These are phyloP conservation scores for Lathyrus tuberosus DNA, from an alignment of 306 rosid species.

Conservation along the genomic window DNA sequence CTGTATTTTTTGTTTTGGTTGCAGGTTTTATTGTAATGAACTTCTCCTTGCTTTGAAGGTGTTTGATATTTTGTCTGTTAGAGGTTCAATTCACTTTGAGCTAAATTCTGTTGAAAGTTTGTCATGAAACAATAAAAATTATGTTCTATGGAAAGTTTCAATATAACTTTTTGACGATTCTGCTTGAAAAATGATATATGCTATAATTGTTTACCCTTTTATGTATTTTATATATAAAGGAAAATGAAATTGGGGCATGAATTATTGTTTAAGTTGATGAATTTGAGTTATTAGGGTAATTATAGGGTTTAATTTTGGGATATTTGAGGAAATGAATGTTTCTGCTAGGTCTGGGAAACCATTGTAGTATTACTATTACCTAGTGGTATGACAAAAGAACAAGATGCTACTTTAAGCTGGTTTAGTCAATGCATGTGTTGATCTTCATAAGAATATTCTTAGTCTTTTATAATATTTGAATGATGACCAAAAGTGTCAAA, in stretches of 20 bases:
- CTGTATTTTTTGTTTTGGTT: background rate
- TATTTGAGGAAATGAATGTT: constrained; percentile 35
- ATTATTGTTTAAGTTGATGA: constrained; percentile 13
- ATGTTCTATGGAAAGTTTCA: background rate
- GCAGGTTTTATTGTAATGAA: constrained; percentile 25
- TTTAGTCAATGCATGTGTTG: constrained; percentile 20
- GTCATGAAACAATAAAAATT: background rate
- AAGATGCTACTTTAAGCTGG: constrained; percentile 4
- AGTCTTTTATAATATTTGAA: background rate
- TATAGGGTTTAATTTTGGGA: constrained; percentile 3
- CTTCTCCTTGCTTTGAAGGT: constrained; percentile 25
- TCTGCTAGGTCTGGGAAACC: constrained; percentile 17
- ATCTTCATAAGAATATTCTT: constrained; percentile 1
- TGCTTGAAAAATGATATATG: constrained; percentile 7
- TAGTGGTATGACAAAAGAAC: background rate
- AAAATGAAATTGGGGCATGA: background rate
- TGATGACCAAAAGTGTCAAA: background rate
- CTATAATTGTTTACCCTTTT: background rate
- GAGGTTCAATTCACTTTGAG: constrained; percentile 20
- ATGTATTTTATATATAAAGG: background rate
- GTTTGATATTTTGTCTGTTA: background rate
- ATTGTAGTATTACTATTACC: background rate
- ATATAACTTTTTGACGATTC: background rate
- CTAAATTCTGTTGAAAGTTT: background rate
- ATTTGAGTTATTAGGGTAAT: constrained; percentile 23